Conservation (phyloP, 208 protist genomes). For the Novymonas esmeraldas region DNA sequence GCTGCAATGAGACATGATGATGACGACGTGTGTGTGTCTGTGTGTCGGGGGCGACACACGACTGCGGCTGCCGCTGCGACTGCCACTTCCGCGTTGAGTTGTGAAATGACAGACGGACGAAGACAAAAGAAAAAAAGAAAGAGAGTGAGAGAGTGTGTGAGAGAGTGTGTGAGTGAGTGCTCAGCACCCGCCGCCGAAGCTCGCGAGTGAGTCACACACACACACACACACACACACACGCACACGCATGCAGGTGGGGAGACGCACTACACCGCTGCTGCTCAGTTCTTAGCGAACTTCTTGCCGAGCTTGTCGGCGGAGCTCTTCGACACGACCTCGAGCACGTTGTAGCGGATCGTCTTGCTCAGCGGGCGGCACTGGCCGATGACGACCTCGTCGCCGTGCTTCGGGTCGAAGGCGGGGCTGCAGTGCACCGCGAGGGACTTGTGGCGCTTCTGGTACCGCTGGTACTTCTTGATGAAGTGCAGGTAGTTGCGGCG, state of each 20-base stretch:
- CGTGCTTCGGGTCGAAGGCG: constrained; percentile 97
- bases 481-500: constrained; percentile 99
- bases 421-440: constrained; percentile 99
- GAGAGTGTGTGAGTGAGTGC: neutral
- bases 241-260: neutral
- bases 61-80: too few species aligned
- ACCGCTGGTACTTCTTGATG: constrained; percentile 99
- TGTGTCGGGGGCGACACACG: too few species aligned
- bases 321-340: constrained; percentile 93
- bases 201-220: neutral
- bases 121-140: neutral
- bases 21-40: too few species aligned
- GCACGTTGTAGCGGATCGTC: constrained; percentile 99
- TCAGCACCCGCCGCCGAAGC: too few species aligned
- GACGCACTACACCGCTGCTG: too few species aligned
- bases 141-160: neutral
- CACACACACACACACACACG: neutral
- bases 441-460: constrained; percentile 99
- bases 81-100: too few species aligned
- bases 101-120: too few species aligned
- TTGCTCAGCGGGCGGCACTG: constrained; percentile 99
- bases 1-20: neutral
- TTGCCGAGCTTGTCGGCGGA: constrained; percentile 86
- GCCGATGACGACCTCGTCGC: constrained; percentile 99
- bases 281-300: constrained; percentile 89